Evolutionary conservation across 2,329 filamentous ascomycete species (phyloP), one percentile per base, ranked within the genome.

Genomic region (Purpureocillium takamizusanense): DNA sequence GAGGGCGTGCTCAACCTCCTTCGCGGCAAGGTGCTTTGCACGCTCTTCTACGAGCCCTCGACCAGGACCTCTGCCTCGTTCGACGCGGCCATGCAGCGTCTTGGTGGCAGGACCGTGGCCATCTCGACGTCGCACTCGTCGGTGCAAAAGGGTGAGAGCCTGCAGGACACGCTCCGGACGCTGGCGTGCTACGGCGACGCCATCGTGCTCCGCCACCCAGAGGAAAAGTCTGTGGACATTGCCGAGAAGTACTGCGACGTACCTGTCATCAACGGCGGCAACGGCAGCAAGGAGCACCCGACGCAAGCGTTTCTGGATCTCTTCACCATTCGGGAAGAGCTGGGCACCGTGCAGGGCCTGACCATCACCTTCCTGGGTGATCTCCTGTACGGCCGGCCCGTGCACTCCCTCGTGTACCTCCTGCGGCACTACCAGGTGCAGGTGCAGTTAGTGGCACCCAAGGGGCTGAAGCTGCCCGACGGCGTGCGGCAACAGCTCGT

Each of bases 231-330:
- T 44, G 86, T 87, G 18, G 80, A 88, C 37, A 76, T 83, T 36
- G 92, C 90, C 1, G 81, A 83, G 53, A 90, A 89, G 59, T 94
- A 83, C 67, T 88, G 86, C 32, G 80, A 83, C 13, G 86, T 95
- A 1, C 92, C 92, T 1, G 81, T 98, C 55, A 90, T 98, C 72
- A 98, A 98, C 59, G 92, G 88, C 47, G 92, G 92, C 36, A 98
- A 98, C 59, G 92, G 92, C 46, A 88, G 84, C 64, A 81, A 86
- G 52, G 92, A 98, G 68, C 92, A 98, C 65, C 92, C 92, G 1
- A 98, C 92, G 0, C 92, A 98, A 65, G 92, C 92, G 0, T 92
- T 98, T 74, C 72, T 98, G 16, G 92, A 98, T 55, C 81, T 98
- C 41, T 98, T 95, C 71, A 97, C 92, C 39, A 98, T 98, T 56